Percentiles rank a stretch among this genome's conserved stretches.
These are phyloP conservation scores for Calocybe cyanea DNA, from an alignment of 768 basidiomycete species.

Conservation along the genomic window DNA sequence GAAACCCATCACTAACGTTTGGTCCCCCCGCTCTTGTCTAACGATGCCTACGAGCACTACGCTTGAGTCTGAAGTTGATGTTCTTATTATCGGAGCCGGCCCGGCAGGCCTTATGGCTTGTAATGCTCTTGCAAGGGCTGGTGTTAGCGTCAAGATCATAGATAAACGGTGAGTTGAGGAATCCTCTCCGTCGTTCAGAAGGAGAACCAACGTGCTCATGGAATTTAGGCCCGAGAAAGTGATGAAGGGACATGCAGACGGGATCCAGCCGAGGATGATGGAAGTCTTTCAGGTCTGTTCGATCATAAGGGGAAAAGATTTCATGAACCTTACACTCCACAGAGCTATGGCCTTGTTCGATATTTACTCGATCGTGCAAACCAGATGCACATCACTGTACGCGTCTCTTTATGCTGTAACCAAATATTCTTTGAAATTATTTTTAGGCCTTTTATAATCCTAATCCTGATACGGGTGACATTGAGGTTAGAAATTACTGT, in stretches of 20 bases:
- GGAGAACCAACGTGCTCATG: conserved; percentile 2
- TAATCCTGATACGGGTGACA: conserved; percentile 45
- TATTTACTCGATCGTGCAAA: conserved; percentile 59
- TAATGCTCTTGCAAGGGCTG: conserved; percentile 54
- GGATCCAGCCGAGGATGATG: conserved; percentile 52
- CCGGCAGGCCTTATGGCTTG: conserved; percentile 66
- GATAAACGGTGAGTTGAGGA: conserved; percentile 47
- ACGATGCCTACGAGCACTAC: conserved; percentile 22
- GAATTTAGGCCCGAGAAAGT: conserved; percentile 41
- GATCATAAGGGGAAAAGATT: background rate
- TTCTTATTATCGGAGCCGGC: conserved; percentile 61
- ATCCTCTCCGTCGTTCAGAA: background rate
- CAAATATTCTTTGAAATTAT: background rate
- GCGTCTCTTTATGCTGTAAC: conserved; percentile 14
- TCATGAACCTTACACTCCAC: background rate
- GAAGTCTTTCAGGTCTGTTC: conserved; percentile 48
- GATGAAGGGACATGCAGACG: conserved; percentile 55
- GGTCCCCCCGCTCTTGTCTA: background rate
- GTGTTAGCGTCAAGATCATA: conserved; percentile 55
- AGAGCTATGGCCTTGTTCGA: conserved; percentile 80
- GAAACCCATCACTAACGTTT: background rate
- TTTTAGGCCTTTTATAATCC: conserved; percentile 75
- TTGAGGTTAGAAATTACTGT: conserved; percentile 41
- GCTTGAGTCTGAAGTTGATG: conserved; percentile 46
- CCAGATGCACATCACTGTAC: conserved; percentile 66